Base-by-base conservation (phyloP, 1,284 basidiomycete genomes). In the Leccinum pachyderme region DNA sequence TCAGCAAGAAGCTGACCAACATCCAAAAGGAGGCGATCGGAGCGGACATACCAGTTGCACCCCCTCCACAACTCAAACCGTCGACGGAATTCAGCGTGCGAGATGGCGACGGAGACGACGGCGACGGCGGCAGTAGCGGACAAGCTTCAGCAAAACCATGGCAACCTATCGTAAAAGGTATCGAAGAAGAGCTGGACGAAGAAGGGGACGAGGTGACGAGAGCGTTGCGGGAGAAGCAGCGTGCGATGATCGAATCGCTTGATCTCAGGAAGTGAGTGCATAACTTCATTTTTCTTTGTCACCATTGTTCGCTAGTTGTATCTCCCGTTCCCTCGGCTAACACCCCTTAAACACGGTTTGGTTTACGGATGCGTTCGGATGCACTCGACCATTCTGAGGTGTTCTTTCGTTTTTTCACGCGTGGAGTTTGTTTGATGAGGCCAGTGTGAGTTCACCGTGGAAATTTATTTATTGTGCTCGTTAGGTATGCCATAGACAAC, bases 231-330 rank as follows among this genome's bases (percentile, higher is more conserved):
- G 85, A 88, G 71, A 83, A 83, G 68, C 93, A 96, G 73, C 79
- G 87, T 22, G 89, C 89, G 71, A 83, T 96, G 78, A 86, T 98
- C 52, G 84, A 91, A 62, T 81, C 90, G 24, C 77, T 97, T 28
- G 91, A 96, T 74, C 73, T 97, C 62, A 83, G 79, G 74, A 87
- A 89, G 92, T 95, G 69, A 81, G 91, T 80, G 13, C 45, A 27
- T 27, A 9, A 22, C 45, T 29, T 22, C n/a, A 13, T 22, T 11
- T 7, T 13, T 7, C 13, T 22, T 22, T 12, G 9, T 25, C 4
- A 22, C 46, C 41, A 15, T 49, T 51, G 39, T 49, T 53, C 15
- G 53, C 58, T 32, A 37, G 54, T 46, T 25, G n/a, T 51, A 13
- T 9, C 24, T 12, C 31, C 32, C 44, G 49, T 18, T 53, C 41